Percentiles rank a stretch among this genome's conserved stretches.
phyloP scores from a whole-genome alignment of 2,329 filamentous ascomycete species.

The Monilinia aucupariae region DNA sequence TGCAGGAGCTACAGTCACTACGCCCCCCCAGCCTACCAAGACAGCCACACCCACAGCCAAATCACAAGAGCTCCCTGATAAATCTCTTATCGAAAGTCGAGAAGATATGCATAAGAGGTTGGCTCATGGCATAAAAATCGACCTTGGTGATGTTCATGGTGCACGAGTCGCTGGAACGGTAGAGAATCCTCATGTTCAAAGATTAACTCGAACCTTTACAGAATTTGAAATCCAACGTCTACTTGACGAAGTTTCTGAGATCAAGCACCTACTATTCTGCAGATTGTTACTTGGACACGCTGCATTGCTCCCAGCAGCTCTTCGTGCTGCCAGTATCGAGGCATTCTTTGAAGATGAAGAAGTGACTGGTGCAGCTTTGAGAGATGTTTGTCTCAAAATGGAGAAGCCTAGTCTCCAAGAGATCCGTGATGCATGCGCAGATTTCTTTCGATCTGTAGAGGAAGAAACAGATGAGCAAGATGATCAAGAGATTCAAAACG shows the following conservation, averaged over 20 bases:
- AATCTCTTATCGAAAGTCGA: constrained; percentile 41
- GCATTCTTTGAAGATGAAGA: constrained; percentile 42
- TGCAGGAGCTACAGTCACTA: constrained; percentile 17
- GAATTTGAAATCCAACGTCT: constrained; percentile 42
- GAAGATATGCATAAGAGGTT: constrained; percentile 39
- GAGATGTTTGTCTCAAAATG: constrained; percentile 44
- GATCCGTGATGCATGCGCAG: constrained; percentile 47
- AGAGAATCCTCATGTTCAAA: constrained; percentile 22
- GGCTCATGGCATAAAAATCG: constrained; percentile 37
- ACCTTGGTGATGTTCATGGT: constrained; percentile 34
- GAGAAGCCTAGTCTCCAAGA: constrained; percentile 45
- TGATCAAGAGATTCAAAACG: constrained; percentile 28
- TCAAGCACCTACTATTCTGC: constrained; percentile 46
- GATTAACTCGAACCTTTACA: constrained; percentile 38
- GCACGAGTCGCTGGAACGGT: constrained; percentile 36
- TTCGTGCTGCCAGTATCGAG: constrained; percentile 41
- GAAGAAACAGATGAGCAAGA: constrained; percentile 37
- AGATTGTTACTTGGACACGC: constrained; percentile 43
- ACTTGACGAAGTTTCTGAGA: constrained; percentile 43
- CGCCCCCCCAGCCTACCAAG: constrained; percentile 14
- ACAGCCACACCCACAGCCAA: neutral
- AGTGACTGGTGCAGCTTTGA: constrained; percentile 40
- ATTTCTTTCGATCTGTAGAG: constrained; percentile 41
- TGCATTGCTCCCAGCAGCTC: constrained; percentile 41
- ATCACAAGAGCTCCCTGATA: constrained; percentile 32